phyloP scores from a whole-genome alignment of 805 yeast genomes.

The Ogataea allantospora region DNA sequence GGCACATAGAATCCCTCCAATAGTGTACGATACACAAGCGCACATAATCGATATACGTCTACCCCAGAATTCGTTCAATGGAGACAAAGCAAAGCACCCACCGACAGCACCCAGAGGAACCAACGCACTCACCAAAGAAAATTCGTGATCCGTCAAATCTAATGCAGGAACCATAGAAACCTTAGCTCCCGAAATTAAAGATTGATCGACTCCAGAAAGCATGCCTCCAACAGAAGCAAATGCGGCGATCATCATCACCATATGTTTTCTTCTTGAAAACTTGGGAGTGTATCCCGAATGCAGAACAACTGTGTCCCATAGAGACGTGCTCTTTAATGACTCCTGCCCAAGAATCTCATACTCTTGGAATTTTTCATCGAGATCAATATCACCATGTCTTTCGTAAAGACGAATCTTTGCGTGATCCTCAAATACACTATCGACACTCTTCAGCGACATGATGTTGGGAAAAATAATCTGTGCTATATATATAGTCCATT shows the following conservation, averaged over 20 bases:
- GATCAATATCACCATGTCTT: conserved; percentile 19
- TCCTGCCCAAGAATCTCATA: conserved; percentile 34
- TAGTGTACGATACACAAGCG: conserved; percentile 59
- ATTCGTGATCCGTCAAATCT: conserved; percentile 39
- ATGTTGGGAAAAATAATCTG: background rate
- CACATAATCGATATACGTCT: conserved; percentile 53
- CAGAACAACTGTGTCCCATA: conserved; percentile 38
- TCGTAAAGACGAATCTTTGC: background rate
- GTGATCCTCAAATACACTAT: background rate
- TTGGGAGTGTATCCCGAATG: conserved; percentile 36
- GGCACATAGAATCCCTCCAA: conserved; percentile 61
- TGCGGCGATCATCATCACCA: conserved; percentile 48
- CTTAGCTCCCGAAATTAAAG: conserved; percentile 62
- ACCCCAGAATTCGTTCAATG: conserved; percentile 54
- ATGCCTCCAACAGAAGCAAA: conserved; percentile 66
- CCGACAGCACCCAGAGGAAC: conserved; percentile 69
- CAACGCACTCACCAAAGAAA: conserved; percentile 53
- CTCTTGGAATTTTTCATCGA: conserved; percentile 37
- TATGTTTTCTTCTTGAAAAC: conserved; percentile 44
- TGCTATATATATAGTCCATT: background rate
- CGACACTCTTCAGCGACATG: background rate
- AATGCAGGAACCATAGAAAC: conserved; percentile 49
- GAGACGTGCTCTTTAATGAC: conserved; percentile 32
- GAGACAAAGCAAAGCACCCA: conserved; percentile 60
- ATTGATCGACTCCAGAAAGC: conserved; percentile 66